Evolutionary conservation across 257 asterid genomes (phyloP).

Genomic region (Gentiana straminea): DNA sequence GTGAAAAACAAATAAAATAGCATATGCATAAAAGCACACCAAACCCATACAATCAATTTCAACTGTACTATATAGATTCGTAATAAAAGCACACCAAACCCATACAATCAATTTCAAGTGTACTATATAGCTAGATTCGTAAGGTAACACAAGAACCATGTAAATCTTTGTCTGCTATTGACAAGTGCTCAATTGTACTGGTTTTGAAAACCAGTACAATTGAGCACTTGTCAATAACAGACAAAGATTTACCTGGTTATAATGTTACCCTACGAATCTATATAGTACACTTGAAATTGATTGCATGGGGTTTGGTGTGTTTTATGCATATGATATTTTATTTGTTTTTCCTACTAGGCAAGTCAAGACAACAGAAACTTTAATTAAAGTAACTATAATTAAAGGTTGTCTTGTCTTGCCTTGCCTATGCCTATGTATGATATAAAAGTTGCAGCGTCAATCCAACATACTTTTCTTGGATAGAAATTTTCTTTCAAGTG

Average conservation of each 20-base stretch:
- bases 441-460: not conserved
- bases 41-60: not conserved
- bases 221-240: conserved; percentile 2
- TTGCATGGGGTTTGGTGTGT: not conserved
- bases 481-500: not conserved
- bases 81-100: too few species aligned
- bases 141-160: not conserved
- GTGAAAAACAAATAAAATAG: not conserved
- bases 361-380: too few species aligned
- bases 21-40: not conserved
- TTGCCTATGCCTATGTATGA: too few species aligned
- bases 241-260: conserved; percentile 4
- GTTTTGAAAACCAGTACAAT: too few species aligned
- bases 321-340: not conserved
- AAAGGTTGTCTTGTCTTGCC: too few species aligned
- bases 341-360: too few species aligned
- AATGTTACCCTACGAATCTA: not conserved
- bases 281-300: not conserved
- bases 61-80: not conserved
- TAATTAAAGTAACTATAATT: too few species aligned
- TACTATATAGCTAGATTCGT: not conserved
- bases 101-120: not conserved
- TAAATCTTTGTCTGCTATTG: conserved; percentile 10
- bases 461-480: not conserved
- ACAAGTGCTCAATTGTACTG: conserved; percentile 3